These are phyloP conservation scores for Aspergillus nanangensis DNA, from an alignment of 495 filamentous ascomycete genomes.

Conservation along the genomic window DNA sequence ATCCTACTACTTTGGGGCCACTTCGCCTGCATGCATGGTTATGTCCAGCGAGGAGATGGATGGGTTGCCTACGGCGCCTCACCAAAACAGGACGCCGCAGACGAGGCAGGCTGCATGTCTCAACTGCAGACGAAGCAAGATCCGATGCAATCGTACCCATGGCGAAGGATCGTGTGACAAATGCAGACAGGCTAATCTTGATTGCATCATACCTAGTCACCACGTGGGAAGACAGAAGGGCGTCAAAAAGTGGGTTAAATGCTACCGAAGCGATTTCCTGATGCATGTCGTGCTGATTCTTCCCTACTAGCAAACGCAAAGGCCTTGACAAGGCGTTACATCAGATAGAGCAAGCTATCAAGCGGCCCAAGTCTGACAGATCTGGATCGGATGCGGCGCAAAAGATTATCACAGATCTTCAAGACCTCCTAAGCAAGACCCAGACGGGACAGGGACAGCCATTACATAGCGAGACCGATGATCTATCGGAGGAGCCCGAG, in stretches of 20 bases:
- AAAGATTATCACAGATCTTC: constrained; percentile 51
- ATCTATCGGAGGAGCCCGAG: constrained; percentile 21
- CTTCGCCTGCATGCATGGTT: neutral
- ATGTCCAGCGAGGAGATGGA: constrained; percentile 10
- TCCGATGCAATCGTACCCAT: constrained; percentile 54
- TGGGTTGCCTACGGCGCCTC: neutral
- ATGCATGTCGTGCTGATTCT: neutral
- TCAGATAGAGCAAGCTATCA: constrained; percentile 68
- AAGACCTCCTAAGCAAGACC: constrained; percentile 48
- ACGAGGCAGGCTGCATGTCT: constrained; percentile 60
- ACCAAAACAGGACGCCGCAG: constrained; percentile 7
- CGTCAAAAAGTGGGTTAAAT: constrained; percentile 60
- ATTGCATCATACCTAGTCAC: constrained; percentile 64
- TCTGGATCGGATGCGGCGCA: constrained; percentile 44
- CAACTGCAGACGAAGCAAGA: constrained; percentile 63
- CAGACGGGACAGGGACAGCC: constrained; percentile 25
- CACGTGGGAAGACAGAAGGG: constrained; percentile 69
- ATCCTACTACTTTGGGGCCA: too few relatives aligned
- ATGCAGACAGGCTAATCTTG: constrained; percentile 51
- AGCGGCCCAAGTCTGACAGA: constrained; percentile 49
- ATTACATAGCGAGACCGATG: constrained; percentile 22
- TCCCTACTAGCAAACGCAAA: constrained; percentile 59
- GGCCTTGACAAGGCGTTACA: constrained; percentile 69
- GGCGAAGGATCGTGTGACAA: constrained; percentile 54
- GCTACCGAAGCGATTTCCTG: neutral